Base-by-base conservation (phyloP, 2,329 filamentous ascomycete genomes). In the Sporothrix brunneoviolacea region DNA sequence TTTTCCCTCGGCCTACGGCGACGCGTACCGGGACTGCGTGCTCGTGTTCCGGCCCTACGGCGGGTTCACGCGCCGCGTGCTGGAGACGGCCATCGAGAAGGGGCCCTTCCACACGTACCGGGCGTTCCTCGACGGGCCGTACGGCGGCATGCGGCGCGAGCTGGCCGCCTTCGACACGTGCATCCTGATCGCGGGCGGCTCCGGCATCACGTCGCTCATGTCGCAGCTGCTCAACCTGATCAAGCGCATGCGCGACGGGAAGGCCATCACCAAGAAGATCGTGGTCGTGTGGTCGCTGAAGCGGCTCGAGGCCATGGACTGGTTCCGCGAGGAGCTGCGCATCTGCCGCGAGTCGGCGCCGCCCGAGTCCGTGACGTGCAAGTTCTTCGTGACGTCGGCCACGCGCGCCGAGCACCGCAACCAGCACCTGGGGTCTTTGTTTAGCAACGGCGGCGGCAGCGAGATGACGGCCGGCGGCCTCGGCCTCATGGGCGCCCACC, bases 241-340 rank as follows among this genome's bases (percentile, higher is more conserved):
- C 70, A 96, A 95, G 70, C 83, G 90, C 53, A 95, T 97, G 85
- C 83, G 90, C 53, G 91, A 95, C 62, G 88, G 89, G 44, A 95
- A 95, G 67, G 91, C 91, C 30, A 88, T 95, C 39, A 96, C 91
- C 2, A 88, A 86, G 64, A 88, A 85, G 57, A 85, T 97, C 5
- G 85, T 93, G 15, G 88, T 97, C 1, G 80, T 97, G n/a, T 97
- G 91, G 91, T 83, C 91, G 5, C 73, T 96, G 58, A 95, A 93
- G 68, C 82, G 87, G 50, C 82, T 93, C 13, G 91, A 96, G 66
- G 88, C 89, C 1, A 89, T 97, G 83, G 89, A 96, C 64, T 97
- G 91, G 91, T 97, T 96, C 75, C 87, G 88, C 57, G 91, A 96
- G 68, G 91, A 96, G 66, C 75, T 96, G 52, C 81, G 90, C 42